Evolutionary conservation across 208 protist genomes (phyloP), one percentile per base, ranked within the genome.

Genomic region (Polymyxa betae): DNA sequence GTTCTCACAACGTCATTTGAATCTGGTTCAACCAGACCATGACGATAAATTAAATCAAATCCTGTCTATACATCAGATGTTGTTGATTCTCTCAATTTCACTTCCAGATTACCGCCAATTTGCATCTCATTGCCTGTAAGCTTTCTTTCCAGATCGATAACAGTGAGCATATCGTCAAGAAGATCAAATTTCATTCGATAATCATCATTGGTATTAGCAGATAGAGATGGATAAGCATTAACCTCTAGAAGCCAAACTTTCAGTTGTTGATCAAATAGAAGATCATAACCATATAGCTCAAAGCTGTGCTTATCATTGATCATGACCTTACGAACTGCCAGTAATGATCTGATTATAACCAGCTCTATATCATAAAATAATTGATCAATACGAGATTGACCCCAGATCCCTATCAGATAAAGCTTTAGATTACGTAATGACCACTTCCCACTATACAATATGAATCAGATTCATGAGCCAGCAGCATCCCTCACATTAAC

Each of bases 141-240:
- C n/a, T 43, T 82, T 5, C 40, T 35, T 5, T 82, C 72, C 16
- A 82, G 5, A 43, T 82, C 72, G 72, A 82, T n/a, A n/a, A 82
- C 72, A 5, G 10, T 35, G 38, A 95, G 44, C 87, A 94, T 91
- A 46, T 96, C 94, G 72, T 98, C 92, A 32, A 98, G 93, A 91
- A 98, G 91, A 92, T 96, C 97, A 77, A 96, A 97, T 93, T 99
- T 99, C 88, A 99, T 92, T 68, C 97, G 94, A 60, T 98, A 97
- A 88, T 99, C 97, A 20, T 94, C 94, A 0, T 94, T 94, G 10
- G 96, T 98, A 92, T 98, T 96, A 0, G 97, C 97, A 24, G 96
- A 94, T 32, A 96, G 44, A 5, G 92, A 94, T 24, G 95, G 95
- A 0, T 92, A 95, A 5, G 95, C 95, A 91, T 96, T 96, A n/a